Conservation (phyloP, 257 asterid species). For the Knoxia roxburghii region DNA sequence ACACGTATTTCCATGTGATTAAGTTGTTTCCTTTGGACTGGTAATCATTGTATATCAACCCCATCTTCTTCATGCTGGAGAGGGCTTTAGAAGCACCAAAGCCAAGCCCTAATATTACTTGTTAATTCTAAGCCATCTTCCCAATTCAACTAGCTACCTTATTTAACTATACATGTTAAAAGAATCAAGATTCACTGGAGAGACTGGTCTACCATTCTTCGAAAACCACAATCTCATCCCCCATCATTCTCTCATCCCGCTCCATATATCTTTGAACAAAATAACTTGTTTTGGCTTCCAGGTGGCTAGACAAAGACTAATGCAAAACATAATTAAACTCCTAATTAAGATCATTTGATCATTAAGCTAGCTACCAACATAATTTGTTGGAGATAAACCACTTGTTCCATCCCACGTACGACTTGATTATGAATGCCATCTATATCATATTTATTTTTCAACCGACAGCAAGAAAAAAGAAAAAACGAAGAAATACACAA, state of each 20-base stretch:
- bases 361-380: background rate
- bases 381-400: background rate
- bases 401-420: too few species aligned
- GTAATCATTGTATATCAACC: conserved; percentile 43
- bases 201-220: background rate
- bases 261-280: background rate
- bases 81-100: conserved; percentile 19
- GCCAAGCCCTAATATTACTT: conserved; percentile 24
- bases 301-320: background rate
- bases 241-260: background rate
- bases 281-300: conserved; percentile 7
- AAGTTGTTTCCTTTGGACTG: conserved; percentile 22
- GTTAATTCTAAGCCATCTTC: background rate
- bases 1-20: conserved; percentile 43
- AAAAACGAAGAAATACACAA: too few species aligned
- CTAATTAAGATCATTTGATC: background rate
- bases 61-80: conserved; percentile 22
- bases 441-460: too few species aligned
- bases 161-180: background rate
- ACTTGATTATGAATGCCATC: too few species aligned
- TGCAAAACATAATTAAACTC: background rate
- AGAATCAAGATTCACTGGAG: background rate
- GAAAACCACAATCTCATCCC: background rate
- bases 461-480: too few species aligned
- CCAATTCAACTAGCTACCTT: background rate